A percentile compares a stretch with the other conserved stretches of the same genome.
Evolutionary conservation across 441 rosid genomes (phyloP).

Genomic region (Adansonia gregorii): DNA sequence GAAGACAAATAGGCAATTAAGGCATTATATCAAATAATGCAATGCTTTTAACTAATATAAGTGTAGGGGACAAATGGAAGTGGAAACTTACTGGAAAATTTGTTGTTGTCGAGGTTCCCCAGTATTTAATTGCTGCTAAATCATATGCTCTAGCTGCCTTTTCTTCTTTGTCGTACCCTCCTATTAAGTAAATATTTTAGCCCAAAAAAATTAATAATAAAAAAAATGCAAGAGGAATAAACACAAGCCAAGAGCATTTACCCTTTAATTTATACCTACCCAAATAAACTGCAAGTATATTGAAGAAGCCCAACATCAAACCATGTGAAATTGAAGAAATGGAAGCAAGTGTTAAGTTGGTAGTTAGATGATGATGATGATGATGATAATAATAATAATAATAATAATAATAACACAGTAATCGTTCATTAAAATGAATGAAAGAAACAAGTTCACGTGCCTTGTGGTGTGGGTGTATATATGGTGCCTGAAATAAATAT

Average conservation of each 20-base stretch:
- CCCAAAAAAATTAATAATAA: no score
- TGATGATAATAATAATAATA: not conserved
- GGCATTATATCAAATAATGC: no score
- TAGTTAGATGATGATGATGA: not conserved
- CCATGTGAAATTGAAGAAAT: constrained; percentile 20
- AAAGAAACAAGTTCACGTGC: not conserved
- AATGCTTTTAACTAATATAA: not conserved
- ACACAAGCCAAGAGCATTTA: not conserved
- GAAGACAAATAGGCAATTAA: no score
- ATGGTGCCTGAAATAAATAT: not conserved
- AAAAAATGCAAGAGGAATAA: no score
- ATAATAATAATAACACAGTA: no score
- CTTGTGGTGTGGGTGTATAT: not conserved
- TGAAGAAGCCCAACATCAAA: constrained; percentile 31
- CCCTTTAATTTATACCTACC: constrained; percentile 51
- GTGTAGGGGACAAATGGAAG: no score
- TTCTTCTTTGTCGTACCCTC: constrained; percentile 84
- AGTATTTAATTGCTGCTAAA: constrained; percentile 72
- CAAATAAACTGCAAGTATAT: constrained; percentile 68
- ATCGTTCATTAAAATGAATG: no score
- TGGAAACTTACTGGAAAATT: constrained; percentile 57
- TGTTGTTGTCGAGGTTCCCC: constrained; percentile 76
- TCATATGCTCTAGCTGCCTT: constrained; percentile 82
- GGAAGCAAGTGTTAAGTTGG: constrained; percentile 29
- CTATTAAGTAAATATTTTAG: constrained; percentile 27